phyloP scores from a whole-genome alignment of 441 rosid genomes.

The Populus hybrid region DNA sequence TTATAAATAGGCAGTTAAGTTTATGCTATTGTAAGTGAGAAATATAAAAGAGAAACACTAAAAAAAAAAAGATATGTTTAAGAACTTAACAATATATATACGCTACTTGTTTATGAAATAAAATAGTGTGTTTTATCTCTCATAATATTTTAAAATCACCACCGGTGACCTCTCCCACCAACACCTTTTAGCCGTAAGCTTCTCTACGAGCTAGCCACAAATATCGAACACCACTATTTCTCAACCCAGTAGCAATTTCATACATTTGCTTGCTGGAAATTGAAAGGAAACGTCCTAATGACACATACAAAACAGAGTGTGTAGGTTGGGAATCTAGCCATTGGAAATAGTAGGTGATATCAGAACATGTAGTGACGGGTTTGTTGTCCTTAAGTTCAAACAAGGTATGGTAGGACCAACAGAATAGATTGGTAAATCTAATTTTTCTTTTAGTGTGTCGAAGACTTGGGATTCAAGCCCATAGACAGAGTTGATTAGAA shows the following conservation, averaged over 20 bases:
- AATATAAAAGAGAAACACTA: too few relatives aligned
- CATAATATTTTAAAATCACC: too few relatives aligned
- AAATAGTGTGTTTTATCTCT: too few relatives aligned
- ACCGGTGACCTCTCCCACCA: too few relatives aligned
- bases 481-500: slow-evolving; percentile 35
- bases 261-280: slow-evolving; percentile 37
- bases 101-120: too few relatives aligned
- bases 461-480: slow-evolving; percentile 36
- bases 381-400: slow-evolving; percentile 17
- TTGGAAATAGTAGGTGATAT: not conserved
- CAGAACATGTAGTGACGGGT: not conserved
- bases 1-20: too few relatives aligned
- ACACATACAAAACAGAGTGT: slow-evolving; percentile 39
- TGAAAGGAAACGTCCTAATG: slow-evolving; percentile 42
- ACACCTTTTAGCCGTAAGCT: too few relatives aligned
- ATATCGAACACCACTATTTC: slow-evolving; percentile 30
- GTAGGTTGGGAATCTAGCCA: slow-evolving; percentile 48
- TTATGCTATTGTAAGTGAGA: too few relatives aligned
- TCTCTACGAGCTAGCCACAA: slow-evolving; percentile 30
- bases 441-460: slow-evolving; percentile 23
- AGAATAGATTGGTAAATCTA: slow-evolving; percentile 29
- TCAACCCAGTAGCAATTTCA: slow-evolving; percentile 36
- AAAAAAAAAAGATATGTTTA: too few relatives aligned
- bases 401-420: slow-evolving; percentile 48
- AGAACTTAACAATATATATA: too few relatives aligned